Conservation (phyloP, 1,284 basidiomycete genomes). For the Filobasidium uniguttulatum region DNA sequence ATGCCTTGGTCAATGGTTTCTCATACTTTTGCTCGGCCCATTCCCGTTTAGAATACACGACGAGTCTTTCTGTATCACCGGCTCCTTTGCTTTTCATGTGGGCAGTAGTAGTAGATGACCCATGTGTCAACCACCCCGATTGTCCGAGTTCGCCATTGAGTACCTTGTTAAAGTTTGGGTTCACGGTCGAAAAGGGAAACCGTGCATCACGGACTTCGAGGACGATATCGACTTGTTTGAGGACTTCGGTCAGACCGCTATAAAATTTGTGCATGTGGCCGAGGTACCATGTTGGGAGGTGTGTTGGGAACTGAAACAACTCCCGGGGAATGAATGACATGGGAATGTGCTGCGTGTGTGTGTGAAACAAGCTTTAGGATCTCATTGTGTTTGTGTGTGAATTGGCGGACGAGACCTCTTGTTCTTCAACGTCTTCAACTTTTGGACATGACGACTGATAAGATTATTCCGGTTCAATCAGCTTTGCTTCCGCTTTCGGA, state of each 20-base stretch:
- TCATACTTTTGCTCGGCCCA: slow-evolving; percentile 73
- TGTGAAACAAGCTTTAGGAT: no score
- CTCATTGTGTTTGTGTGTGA: no score
- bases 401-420: no score
- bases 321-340: slow-evolving; percentile 31
- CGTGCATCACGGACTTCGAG: slow-evolving; percentile 89
- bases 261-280: slow-evolving; percentile 92
- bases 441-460: no score
- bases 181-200: slow-evolving; percentile 85
- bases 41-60: slow-evolving; percentile 89
- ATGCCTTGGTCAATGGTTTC: slow-evolving; percentile 40
- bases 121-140: slow-evolving; percentile 28
- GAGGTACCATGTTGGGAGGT: slow-evolving; percentile 84
- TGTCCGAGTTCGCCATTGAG: slow-evolving; percentile 18
- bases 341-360: no score
- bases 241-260: slow-evolving; percentile 57
- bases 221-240: slow-evolving; percentile 74
- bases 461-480: no score
- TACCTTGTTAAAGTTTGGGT: slow-evolving; percentile 64
- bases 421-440: no score
- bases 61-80: slow-evolving; percentile 57
- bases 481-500: no score
- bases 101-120: no score
- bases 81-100: slow-evolving; percentile 35
- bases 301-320: slow-evolving; percentile 36